A percentile compares a stretch with the other conserved stretches of the same genome.
phyloP scores from a whole-genome alignment of 495 filamentous ascomycete genomes.

The Penicillium fimorum region DNA sequence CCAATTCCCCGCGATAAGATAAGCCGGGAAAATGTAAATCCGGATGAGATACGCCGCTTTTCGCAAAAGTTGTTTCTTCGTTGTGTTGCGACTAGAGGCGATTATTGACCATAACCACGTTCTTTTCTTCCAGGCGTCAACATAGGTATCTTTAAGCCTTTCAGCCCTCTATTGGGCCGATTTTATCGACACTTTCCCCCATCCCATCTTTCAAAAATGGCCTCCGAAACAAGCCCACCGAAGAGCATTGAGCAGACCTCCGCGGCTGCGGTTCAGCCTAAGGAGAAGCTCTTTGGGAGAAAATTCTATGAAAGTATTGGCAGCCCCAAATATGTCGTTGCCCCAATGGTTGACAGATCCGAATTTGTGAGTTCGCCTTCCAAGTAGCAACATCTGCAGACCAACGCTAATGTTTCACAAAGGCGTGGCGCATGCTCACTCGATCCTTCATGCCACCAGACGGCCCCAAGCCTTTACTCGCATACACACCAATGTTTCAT shows the following conservation, averaged over 20 bases:
- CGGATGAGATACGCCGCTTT: slow-evolving; percentile 27
- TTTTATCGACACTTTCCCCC: slow-evolving; percentile 9
- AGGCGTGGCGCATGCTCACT: slow-evolving; percentile 95
- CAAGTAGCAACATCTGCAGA: background rate
- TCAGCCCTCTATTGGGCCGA: slow-evolving; percentile 35
- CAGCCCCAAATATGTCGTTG: slow-evolving; percentile 82
- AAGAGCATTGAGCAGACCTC: slow-evolving; percentile 12
- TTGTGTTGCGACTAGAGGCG: slow-evolving; percentile 4
- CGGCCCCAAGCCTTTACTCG: slow-evolving; percentile 59
- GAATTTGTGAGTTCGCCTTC: slow-evolving; percentile 72
- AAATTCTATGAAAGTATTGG: slow-evolving; percentile 93
- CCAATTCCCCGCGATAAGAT: slow-evolving; percentile 26
- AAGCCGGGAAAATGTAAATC: slow-evolving; percentile 28
- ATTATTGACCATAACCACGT: slow-evolving; percentile 1
- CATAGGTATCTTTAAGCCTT: slow-evolving; percentile 34
- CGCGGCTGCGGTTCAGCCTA: slow-evolving; percentile 23
- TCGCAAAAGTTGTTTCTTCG: slow-evolving; percentile 13
- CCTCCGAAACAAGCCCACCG: slow-evolving; percentile 23
- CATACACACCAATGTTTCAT: slow-evolving; percentile 95
- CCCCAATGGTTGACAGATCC: slow-evolving; percentile 97
- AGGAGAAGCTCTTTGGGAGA: slow-evolving; percentile 70
- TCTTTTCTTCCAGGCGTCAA: slow-evolving; percentile 18
- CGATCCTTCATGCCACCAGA: slow-evolving; percentile 78
- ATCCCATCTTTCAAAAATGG: slow-evolving; percentile 29
- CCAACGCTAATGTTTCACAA: slow-evolving; percentile 19